These are phyloP conservation scores for Tolypocladium sp. DNA, from an alignment of 2,329 filamentous ascomycete genomes.

Conservation along the genomic window DNA sequence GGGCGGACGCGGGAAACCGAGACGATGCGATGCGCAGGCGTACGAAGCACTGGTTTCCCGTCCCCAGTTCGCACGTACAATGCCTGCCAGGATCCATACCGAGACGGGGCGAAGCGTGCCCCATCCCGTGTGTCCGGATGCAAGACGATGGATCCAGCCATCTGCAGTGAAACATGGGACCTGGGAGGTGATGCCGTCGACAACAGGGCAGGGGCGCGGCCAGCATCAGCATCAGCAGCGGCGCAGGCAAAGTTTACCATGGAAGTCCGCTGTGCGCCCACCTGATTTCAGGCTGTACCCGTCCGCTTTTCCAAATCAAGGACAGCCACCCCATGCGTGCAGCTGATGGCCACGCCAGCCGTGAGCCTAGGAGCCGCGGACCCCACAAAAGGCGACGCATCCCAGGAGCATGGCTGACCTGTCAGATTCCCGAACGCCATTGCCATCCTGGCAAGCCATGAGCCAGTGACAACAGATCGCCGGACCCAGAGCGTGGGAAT, in stretches of 20 bases:
- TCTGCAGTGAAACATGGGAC: conserved; percentile 4
- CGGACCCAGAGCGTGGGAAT: background rate
- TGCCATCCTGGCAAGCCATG: conserved; percentile 8
- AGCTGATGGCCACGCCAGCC: background rate
- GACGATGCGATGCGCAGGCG: background rate
- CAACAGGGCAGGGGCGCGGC: background rate
- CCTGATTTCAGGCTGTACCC: background rate
- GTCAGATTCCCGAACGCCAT: conserved; percentile 13
- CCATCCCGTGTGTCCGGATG: background rate
- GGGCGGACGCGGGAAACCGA: background rate
- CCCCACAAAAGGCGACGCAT: conserved; percentile 6
- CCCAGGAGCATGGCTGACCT: conserved; percentile 11
- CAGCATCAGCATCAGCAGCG: background rate
- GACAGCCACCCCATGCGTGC: background rate
- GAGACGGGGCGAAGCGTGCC: background rate
- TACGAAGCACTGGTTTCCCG: background rate
- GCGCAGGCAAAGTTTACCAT: background rate
- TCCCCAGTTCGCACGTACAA: background rate
- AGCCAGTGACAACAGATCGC: conserved; percentile 4
- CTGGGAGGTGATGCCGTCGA: background rate
- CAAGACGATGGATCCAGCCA: background rate
- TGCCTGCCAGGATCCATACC: background rate
- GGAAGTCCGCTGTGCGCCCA: background rate
- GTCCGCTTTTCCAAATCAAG: background rate
- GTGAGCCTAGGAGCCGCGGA: background rate